Percentiles rank a stretch among this genome's conserved stretches.
Conservation (phyloP, 352 stramenopile genomes). For the Phytophthora pisi region DNA sequence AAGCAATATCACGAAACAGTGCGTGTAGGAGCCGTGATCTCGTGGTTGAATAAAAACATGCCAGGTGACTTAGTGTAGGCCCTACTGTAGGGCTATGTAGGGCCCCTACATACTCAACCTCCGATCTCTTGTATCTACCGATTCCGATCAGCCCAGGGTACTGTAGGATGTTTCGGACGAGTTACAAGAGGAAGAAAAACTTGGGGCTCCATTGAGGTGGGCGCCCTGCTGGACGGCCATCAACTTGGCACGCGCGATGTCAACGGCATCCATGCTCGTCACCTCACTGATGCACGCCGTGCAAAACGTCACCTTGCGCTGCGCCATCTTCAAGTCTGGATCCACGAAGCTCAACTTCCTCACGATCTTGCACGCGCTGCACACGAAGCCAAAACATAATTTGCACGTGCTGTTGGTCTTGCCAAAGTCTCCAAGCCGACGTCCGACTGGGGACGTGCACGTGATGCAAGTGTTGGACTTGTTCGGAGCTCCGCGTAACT, state of each 20-base stretch:
- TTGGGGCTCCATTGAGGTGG: constrained; percentile 2
- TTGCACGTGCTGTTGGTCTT: neutral
- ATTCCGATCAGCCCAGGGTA: neutral
- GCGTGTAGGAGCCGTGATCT: too few relatives aligned
- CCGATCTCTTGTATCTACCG: neutral
- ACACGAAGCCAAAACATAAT: neutral
- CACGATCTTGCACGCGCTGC: constrained; percentile 13
- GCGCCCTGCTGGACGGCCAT: neutral
- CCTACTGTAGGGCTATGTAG: too few relatives aligned
- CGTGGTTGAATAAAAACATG: too few relatives aligned
- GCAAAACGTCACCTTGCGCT: constrained; percentile 16
- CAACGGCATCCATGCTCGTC: constrained; percentile 9
- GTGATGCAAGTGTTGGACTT: neutral
- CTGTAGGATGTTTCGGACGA: constrained; percentile 6
- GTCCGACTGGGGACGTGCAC: neutral
- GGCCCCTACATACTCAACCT: too few relatives aligned
- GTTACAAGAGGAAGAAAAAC: constrained; percentile 3
- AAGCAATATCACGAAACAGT: too few relatives aligned
- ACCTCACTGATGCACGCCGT: neutral
- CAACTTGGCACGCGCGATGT: constrained; percentile 9
- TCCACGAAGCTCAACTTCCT: constrained; percentile 16
- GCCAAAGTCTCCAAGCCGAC: neutral
- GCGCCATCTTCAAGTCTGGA: constrained; percentile 14
- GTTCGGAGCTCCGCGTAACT: neutral
- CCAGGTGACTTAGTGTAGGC: too few relatives aligned